Conservation (phyloP, 305 asterid species). For the Fraxinus greggii region DNA sequence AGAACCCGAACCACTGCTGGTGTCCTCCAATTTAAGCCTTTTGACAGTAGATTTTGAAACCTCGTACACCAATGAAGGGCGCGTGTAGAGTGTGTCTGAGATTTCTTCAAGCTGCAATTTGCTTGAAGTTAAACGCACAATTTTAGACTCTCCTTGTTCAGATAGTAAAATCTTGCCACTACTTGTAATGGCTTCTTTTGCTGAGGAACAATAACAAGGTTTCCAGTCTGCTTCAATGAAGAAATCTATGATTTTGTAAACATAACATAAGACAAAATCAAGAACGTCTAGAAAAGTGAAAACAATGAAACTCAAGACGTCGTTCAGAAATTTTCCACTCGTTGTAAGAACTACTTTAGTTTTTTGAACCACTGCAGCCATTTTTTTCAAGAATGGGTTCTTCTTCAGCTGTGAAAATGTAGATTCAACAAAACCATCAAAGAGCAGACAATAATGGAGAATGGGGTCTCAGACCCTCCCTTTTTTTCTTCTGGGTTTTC, state of each 20-base stretch:
- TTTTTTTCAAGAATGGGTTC: neutral
- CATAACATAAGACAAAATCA: conserved; percentile 62
- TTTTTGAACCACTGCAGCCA: neutral
- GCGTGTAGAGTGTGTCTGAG: conserved; percentile 83
- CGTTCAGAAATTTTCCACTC: conserved; percentile 53
- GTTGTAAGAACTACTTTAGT: conserved; percentile 24
- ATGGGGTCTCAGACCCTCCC: neutral
- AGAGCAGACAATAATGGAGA: neutral
- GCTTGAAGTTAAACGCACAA: conserved; percentile 52
- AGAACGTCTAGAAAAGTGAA: conserved; percentile 56
- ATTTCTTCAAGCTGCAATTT: conserved; percentile 74
- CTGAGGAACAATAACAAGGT: conserved; percentile 69
- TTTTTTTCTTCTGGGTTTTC: neutral
- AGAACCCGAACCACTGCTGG: conserved; percentile 1
- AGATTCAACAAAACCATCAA: neutral
- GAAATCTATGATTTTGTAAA: conserved; percentile 54
- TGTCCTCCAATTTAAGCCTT: conserved; percentile 31
- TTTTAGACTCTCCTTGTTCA: conserved; percentile 67
- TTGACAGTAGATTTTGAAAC: conserved; percentile 55
- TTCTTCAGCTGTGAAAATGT: neutral
- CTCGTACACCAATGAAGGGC: conserved; percentile 58
- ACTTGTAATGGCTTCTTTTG: conserved; percentile 41
- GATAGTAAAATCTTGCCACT: conserved; percentile 69
- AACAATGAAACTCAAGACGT: conserved; percentile 51
- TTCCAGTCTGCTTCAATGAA: conserved; percentile 74